Base-by-base conservation (phyloP, 2,329 filamentous ascomycete genomes). In the Alternaria burnsii region DNA sequence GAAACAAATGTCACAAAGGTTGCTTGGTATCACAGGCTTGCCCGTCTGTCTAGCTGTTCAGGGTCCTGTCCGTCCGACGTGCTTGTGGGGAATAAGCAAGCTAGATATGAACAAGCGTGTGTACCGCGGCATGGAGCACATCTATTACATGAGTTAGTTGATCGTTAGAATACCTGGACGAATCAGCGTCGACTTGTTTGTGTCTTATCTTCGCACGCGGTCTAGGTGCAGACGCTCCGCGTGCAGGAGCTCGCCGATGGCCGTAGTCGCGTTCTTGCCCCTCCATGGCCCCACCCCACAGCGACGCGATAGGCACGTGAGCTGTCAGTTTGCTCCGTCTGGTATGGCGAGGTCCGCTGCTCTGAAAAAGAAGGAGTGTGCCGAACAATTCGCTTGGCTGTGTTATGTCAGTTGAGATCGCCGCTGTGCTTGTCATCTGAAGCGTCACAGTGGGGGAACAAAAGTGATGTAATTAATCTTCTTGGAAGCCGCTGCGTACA, bases 201-300 rank as follows among this genome's bases (percentile, higher is more conserved):
- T 26, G 52, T 60, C 65, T 69, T 66, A 69, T 69, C 66, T 60
- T 41, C 16, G 44, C 36, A 43, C 43, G 44, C 61, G 55, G 28
- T 58, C 59, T 40, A 52, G 58, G 40, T 56, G 55, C 51, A 52
- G 47, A 60, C 48, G 58, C 52, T 69, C 61, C 58, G 63, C 61
- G 54, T 57, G 62, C 61, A 68, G 71, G 71, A 71, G 68, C 64
- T 71, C 71, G 71, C 60, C 71, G 69, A 71, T 67, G 61, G 57
- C 71, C 71, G 70, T 62, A 53, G 52, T 56, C 48, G 50, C 40
- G 44, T 44, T 43, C 52, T 36, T 62, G 60, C 61, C 65, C 60
- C 59, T 62, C 60, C 51, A 48, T 44, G 22, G 55, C 58, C 53
- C 58, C 53, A 57, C 58, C 32, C 46, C 53, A 28, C 47, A n/a